Percentiles rank a stretch among this genome's conserved stretches.
Conservation (phyloP, 345 rosid genomes). For the Lumnitzera racemosa region DNA sequence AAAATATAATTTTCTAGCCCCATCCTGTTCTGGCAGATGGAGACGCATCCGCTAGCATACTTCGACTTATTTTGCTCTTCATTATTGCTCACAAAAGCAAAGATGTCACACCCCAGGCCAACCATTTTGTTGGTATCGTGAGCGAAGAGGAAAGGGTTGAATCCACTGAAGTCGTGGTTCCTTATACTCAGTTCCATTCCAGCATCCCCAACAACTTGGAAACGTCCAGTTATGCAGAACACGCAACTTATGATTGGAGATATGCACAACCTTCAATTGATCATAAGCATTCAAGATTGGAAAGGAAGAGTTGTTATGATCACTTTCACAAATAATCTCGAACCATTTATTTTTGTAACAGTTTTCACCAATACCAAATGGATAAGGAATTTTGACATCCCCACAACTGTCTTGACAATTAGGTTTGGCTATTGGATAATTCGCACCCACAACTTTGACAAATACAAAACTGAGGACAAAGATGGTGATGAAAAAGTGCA, state of each 20-base stretch:
- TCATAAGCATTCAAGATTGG: constrained; percentile 4
- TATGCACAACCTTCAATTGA: constrained; percentile 5
- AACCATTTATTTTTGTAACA: constrained; percentile 9
- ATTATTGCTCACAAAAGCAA: constrained; percentile 5
- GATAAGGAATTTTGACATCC: constrained; percentile 12
- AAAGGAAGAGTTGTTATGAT: not conserved
- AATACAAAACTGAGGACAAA: constrained; percentile 1
- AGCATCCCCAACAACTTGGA: not conserved
- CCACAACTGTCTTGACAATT: constrained; percentile 13
- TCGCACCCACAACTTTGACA: not conserved
- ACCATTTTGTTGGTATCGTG: constrained; percentile 9
- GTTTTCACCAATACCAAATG: constrained; percentile 11
- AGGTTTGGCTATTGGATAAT: constrained; percentile 3
- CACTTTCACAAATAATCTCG: constrained; percentile 10
- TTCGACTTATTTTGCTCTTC: no score
- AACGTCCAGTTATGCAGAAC: constrained; percentile 3
- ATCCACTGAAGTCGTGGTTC: not conserved
- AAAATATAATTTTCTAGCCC: not conserved
- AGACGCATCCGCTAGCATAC: constrained; percentile 10
- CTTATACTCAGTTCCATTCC: constrained; percentile 1
- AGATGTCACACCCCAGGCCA: constrained; percentile 9
- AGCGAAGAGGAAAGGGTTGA: constrained; percentile 13
- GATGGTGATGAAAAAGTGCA: not conserved
- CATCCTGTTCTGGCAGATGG: constrained; percentile 2
- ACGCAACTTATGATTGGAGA: not conserved